Evolutionary conservation across 139 green algal species (phyloP).

Genomic region (Chlamydomonas sphaeroides): DNA sequence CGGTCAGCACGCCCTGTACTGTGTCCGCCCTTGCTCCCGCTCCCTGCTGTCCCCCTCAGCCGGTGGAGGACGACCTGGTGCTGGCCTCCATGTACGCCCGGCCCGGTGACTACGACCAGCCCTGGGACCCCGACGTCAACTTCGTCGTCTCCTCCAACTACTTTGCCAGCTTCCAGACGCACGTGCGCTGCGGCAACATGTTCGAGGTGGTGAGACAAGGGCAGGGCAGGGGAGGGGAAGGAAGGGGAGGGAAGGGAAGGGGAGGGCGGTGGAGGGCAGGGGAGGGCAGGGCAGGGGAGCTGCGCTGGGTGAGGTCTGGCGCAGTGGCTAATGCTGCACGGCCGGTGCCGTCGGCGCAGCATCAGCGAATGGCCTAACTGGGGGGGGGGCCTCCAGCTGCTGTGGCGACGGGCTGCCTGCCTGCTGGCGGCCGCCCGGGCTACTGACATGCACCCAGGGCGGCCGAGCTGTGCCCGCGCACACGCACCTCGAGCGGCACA

Average conservation of each 20-base stretch:
- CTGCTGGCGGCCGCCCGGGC: no score
- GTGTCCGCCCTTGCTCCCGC: neutral
- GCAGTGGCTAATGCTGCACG: no score
- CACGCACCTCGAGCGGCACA: no score
- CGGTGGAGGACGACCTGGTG: conserved; percentile 60
- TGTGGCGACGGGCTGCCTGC: no score
- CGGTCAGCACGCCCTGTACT: no score
- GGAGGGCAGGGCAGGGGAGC: neutral
- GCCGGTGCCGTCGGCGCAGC: no score
- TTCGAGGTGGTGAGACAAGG: conserved; percentile 78
- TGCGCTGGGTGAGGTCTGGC: no score
- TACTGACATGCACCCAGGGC: no score
- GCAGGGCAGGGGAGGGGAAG: conserved; percentile 1
- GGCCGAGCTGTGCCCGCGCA: no score
- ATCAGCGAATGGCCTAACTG: no score
- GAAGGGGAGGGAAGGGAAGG: conserved; percentile 21
- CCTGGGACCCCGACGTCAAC: conserved; percentile 89
- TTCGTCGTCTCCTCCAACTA: conserved; percentile 84
- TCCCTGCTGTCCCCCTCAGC: neutral
- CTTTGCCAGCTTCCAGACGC: conserved; percentile 68
- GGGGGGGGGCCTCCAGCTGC: no score
- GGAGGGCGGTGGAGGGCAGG: neutral
- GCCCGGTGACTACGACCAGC: conserved; percentile 63
- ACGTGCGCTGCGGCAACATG: conserved; percentile 89
- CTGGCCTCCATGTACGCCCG: conserved; percentile 88